Conservation (phyloP, 2,329 filamentous ascomycete genomes). For the Verticillium albo-atrum region DNA sequence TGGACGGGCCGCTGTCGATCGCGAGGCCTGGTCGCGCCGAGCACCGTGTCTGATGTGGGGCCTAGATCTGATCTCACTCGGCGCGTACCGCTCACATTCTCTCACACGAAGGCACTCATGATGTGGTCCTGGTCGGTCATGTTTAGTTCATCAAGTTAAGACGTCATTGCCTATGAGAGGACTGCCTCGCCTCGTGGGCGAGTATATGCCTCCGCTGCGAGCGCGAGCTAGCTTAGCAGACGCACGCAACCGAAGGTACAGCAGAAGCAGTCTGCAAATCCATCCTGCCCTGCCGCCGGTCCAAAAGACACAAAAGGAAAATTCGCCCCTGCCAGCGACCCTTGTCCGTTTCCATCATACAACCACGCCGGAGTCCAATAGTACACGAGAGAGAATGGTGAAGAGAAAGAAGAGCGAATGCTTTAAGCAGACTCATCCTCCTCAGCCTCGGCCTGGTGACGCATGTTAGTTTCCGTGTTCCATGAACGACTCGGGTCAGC, state of each 20-base stretch:
- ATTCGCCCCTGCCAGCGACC: not conserved
- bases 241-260: not conserved
- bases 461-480: conserved; percentile 19
- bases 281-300: not conserved
- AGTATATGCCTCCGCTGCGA: not conserved
- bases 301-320: not conserved
- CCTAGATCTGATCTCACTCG: not conserved
- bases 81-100: not conserved
- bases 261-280: conserved; percentile 4
- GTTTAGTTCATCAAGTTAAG: not conserved
- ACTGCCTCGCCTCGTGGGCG: not conserved
- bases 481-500: not conserved
- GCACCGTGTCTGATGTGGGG: not conserved
- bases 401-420: not conserved
- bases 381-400: not conserved
- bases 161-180: not conserved
- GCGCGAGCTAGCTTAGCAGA: not conserved
- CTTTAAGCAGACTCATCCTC: conserved; percentile 45
- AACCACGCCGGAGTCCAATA: not conserved
- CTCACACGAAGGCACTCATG: not conserved
- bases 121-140: not conserved
- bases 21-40: not conserved
- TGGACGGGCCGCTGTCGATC: not conserved
- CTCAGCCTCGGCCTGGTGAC: conserved; percentile 53
- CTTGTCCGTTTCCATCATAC: not conserved